These are phyloP conservation scores for Mrakia hoshinonis DNA, from an alignment of 768 basidiomycete genomes.

Conservation along the genomic window DNA sequence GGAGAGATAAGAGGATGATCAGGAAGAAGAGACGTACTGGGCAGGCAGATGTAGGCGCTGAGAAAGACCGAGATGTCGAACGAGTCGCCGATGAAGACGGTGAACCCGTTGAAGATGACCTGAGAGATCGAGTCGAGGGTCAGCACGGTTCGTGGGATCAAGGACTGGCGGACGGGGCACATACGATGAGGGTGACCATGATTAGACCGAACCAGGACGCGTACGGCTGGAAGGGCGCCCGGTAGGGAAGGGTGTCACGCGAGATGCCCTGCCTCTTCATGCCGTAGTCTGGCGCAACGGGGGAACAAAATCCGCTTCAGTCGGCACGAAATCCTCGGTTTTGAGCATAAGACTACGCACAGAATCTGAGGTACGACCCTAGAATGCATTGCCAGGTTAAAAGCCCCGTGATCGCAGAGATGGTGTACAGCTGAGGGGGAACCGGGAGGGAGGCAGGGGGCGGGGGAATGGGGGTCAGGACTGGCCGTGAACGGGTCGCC, in stretches of 20 bases:
- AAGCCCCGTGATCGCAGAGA: slow-evolving; percentile 40
- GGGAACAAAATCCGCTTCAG: too few relatives aligned
- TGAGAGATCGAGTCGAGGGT: neutral
- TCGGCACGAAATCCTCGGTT: neutral
- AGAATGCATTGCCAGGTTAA: slow-evolving; percentile 38
- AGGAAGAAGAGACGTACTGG: neutral
- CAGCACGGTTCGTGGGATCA: neutral
- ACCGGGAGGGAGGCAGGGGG: too few relatives aligned
- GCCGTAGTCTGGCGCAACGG: slow-evolving; percentile 6
- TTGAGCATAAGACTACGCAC: neutral
- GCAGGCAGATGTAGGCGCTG: slow-evolving; percentile 20
- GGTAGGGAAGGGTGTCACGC: slow-evolving; percentile 15
- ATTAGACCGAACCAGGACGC: slow-evolving; percentile 29
- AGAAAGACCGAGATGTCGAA: slow-evolving; percentile 21
- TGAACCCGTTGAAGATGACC: slow-evolving; percentile 10
- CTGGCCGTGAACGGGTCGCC: neutral
- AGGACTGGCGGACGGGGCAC: neutral
- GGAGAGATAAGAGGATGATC: neutral
- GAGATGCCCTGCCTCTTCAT: slow-evolving; percentile 16
- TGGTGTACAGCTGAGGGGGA: slow-evolving; percentile 34
- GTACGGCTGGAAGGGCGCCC: slow-evolving; percentile 28
- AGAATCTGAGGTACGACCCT: slow-evolving; percentile 21
- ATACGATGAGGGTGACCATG: neutral
- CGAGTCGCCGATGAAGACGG: slow-evolving; percentile 34
- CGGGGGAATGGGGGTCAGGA: neutral